Conservation (phyloP, 1,284 basidiomycete species). For the Cutaneotrichosporon sp. region DNA sequence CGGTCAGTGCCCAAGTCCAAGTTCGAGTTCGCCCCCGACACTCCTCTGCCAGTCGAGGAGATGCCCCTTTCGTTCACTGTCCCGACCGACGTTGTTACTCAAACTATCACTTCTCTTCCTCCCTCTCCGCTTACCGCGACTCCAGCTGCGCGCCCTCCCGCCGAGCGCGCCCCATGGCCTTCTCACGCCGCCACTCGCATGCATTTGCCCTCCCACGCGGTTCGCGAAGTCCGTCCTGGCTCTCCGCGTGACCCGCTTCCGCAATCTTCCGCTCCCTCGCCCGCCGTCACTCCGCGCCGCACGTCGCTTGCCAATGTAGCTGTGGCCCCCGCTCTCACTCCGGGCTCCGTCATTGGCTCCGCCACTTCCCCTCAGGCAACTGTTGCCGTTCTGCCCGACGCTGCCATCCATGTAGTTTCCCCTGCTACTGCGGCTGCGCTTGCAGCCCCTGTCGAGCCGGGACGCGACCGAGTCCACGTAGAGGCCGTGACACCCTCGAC, state of each 20-base stretch:
- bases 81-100: neutral
- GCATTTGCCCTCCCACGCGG: neutral
- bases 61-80: neutral
- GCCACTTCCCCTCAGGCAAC: too few relatives aligned
- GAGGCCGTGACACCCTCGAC: neutral
- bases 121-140: neutral
- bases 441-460: neutral
- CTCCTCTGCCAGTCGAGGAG: neutral
- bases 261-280: neutral
- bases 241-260: neutral
- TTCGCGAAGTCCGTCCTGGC: neutral
- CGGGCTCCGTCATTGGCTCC: too few relatives aligned
- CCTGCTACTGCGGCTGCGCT: neutral
- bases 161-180: constrained; percentile 2
- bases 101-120: neutral
- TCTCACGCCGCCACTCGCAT: constrained; percentile 1
- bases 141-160: neutral
- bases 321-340: neutral
- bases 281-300: neutral
- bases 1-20: neutral
- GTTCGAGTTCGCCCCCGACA: constrained; percentile 2
- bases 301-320: neutral
- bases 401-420: neutral
- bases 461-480: neutral
- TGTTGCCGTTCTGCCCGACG: neutral